Percentiles rank a stretch among this genome's conserved stretches.
These are phyloP conservation scores for Alternaria consortialis DNA, from an alignment of 2,329 filamentous ascomycete species.

Conservation along the genomic window DNA sequence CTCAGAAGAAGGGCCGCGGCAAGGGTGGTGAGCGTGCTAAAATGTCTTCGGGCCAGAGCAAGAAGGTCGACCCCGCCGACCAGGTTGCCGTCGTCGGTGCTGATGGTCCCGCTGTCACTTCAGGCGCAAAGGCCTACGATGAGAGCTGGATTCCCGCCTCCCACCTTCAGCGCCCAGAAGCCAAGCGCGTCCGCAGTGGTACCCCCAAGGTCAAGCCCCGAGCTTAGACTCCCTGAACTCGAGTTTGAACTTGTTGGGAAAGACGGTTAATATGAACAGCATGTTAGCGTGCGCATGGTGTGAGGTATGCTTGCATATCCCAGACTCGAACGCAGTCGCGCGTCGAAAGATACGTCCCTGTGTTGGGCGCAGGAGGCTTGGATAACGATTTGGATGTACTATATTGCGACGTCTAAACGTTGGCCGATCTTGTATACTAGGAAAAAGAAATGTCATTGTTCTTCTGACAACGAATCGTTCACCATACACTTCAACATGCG, in stretches of 20 bases:
- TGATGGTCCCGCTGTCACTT: constrained; percentile 74
- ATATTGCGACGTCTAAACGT: constrained; percentile 22
- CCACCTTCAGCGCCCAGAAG: constrained; percentile 86
- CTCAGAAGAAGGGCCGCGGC: constrained; percentile 72
- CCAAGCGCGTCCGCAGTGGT: constrained; percentile 65
- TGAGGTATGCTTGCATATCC: background rate
- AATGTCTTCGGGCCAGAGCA: constrained; percentile 67
- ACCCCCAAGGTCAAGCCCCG: constrained; percentile 52
- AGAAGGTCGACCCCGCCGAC: constrained; percentile 70
- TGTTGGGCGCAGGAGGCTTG: background rate
- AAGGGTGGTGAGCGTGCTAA: constrained; percentile 73
- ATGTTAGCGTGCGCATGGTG: background rate
- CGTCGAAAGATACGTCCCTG: constrained; percentile 1
- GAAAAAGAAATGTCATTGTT: constrained; percentile 15
- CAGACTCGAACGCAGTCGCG: background rate
- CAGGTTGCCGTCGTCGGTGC: constrained; percentile 71
- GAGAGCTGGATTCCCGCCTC: constrained; percentile 92
- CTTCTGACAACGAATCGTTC: background rate
- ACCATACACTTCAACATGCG: background rate
- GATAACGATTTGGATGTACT: constrained; percentile 23
- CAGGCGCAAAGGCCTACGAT: constrained; percentile 79
- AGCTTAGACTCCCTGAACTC: constrained; percentile 27
- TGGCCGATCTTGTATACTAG: constrained; percentile 31
- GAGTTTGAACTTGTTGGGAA: background rate
- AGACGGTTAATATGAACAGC: background rate